Percentiles rank a stretch among this genome's conserved stretches.
These are phyloP conservation scores for Pseudogymnoascus sp. DNA, from an alignment of 2,329 filamentous ascomycete genomes.

Conservation along the genomic window DNA sequence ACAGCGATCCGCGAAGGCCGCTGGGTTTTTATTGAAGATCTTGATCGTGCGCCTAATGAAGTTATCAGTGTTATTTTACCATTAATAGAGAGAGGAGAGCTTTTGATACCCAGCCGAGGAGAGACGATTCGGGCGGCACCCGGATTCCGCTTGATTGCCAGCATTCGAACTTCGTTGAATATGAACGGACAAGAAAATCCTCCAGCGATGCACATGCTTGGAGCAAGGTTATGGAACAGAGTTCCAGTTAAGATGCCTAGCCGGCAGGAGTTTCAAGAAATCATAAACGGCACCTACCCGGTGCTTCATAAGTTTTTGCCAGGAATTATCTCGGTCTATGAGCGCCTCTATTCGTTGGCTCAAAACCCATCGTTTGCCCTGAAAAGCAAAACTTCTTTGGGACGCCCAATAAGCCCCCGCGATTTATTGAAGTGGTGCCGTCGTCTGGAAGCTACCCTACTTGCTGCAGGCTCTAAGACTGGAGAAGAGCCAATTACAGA, in stretches of 20 bases:
- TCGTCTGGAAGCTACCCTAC: constrained; percentile 61
- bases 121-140: constrained; percentile 76
- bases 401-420: constrained; percentile 54
- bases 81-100: constrained; percentile 83
- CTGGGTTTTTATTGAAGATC: constrained; percentile 95
- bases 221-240: constrained; percentile 76
- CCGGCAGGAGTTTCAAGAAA: constrained; percentile 63
- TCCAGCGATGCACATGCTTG: constrained; percentile 64
- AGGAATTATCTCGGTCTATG: constrained; percentile 53
- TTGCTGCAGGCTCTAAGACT: constrained; percentile 53
- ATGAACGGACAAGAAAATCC: constrained; percentile 59
- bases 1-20: constrained; percentile 89
- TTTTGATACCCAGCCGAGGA: constrained; percentile 81
- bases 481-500: constrained; percentile 67
- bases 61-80: constrained; percentile 89
- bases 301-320: constrained; percentile 56
- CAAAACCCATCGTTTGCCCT: constrained; percentile 37
- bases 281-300: constrained; percentile 66
- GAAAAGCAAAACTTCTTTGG: constrained; percentile 42
- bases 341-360: constrained; percentile 41
- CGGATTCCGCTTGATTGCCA: constrained; percentile 87
- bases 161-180: constrained; percentile 70
- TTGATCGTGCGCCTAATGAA: constrained; percentile 90
- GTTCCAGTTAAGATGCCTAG: constrained; percentile 62
- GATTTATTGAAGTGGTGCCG: constrained; percentile 91